Percentiles rank a stretch among this genome's conserved stretches.
Conservation (phyloP, 73 alveolate genomes). For the Paramecium bursaria region DNA sequence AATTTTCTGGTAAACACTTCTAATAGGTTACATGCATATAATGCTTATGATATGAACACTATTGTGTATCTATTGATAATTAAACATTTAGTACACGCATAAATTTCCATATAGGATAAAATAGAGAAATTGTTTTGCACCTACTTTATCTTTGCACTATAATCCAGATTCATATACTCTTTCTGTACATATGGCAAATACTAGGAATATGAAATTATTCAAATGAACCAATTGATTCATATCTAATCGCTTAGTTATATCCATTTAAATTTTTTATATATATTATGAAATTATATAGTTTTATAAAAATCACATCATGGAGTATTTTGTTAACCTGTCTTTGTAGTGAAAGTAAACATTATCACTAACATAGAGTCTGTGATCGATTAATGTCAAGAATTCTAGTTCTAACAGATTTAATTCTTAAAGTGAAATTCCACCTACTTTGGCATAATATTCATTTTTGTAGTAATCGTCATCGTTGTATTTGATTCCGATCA, state of each 20-base stretch:
- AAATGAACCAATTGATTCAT: constrained; percentile 50
- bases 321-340: constrained; percentile 56
- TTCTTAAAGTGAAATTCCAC: constrained; percentile 82
- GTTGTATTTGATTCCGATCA: constrained; percentile 78
- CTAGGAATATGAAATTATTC: constrained; percentile 51
- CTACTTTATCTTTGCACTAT: constrained; percentile 37
- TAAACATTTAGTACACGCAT: not conserved
- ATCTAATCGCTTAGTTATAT: constrained; percentile 36
- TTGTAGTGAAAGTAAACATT: constrained; percentile 73
- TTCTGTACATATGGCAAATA: constrained; percentile 48
- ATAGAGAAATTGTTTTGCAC: constrained; percentile 24
- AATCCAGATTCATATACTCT: constrained; percentile 17
- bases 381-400: constrained; percentile 79
- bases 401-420: constrained; percentile 74
- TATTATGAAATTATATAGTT: too few relatives aligned
- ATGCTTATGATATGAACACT: not conserved
- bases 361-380: constrained; percentile 72
- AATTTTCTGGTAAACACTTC: constrained; percentile 49
- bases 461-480: constrained; percentile 81
- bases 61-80: constrained; percentile 28
- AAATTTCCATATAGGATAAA: constrained; percentile 58
- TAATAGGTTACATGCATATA: constrained; percentile 46
- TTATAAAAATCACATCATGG: constrained; percentile 47
- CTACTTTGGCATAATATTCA: constrained; percentile 84
- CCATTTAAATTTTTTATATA: constrained; percentile 40